These are phyloP conservation scores for Fusarium nisikadoi DNA, from an alignment of 2,329 filamentous ascomycete species.

Conservation along the genomic window DNA sequence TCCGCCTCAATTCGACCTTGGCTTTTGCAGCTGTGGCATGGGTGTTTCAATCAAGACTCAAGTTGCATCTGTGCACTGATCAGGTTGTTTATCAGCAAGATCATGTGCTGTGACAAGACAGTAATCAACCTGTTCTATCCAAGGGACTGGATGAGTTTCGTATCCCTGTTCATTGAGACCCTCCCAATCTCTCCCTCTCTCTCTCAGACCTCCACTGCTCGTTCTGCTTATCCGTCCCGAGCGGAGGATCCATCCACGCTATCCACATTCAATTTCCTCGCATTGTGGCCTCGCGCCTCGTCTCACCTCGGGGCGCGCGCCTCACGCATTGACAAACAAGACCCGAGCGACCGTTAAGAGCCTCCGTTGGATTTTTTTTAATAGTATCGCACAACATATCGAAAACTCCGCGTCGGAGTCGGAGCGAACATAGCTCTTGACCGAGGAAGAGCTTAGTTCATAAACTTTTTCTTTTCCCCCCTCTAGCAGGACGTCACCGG, in stretches of 20 bases:
- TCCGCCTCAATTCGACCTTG: conserved; percentile 26
- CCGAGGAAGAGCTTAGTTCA: conserved; percentile 6
- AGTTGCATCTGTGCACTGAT: conserved; percentile 19
- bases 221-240: conserved; percentile 22
- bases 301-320: conserved; percentile 16
- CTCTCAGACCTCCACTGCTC: conserved; percentile 29
- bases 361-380: background rate
- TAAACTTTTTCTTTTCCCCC: background rate
- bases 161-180: conserved; percentile 36
- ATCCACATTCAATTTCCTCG: conserved; percentile 30
- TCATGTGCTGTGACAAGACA: background rate
- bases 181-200: conserved; percentile 34
- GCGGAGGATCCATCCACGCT: conserved; percentile 28
- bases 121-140: background rate
- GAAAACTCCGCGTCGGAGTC: conserved; percentile 30
- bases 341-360: conserved; percentile 25
- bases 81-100: conserved; percentile 11
- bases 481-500: conserved; percentile 26
- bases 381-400: background rate
- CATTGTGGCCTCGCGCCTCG: conserved; percentile 23
- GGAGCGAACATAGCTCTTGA: conserved; percentile 20
- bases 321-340: conserved; percentile 20
- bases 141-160: conserved; percentile 34
- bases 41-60: background rate
- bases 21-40: conserved; percentile 2